A percentile compares a stretch with the other conserved stretches of the same genome.
These are phyloP conservation scores for Phoma sp. DNA, from an alignment of 2,329 filamentous ascomycete genomes.

Conservation along the genomic window DNA sequence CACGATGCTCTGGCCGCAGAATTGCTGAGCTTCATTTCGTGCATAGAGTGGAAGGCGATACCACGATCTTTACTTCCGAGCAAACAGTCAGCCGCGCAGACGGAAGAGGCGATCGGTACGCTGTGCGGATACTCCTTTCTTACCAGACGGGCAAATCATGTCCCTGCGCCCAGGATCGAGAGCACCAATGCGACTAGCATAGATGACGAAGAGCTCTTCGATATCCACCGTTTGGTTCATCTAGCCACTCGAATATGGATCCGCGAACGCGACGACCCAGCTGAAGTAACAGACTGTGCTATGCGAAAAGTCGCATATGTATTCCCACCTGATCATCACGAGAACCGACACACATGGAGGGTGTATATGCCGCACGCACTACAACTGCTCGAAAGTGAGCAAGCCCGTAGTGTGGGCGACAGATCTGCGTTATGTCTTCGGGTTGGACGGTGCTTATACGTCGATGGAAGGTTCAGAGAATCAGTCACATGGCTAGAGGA, in stretches of 20 bases:
- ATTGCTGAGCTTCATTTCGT: slow-evolving; percentile 45
- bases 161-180: not conserved
- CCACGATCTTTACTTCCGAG: slow-evolving; percentile 22
- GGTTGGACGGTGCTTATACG: slow-evolving; percentile 4
- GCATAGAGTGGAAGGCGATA: slow-evolving; percentile 24
- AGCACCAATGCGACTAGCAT: too few relatives aligned
- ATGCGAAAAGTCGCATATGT: not conserved
- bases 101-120: slow-evolving; percentile 29
- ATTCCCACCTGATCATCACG: not conserved
- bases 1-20: slow-evolving; percentile 42
- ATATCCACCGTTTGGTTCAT: slow-evolving; percentile 15
- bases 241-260: slow-evolving; percentile 14
- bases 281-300: not conserved
- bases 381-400: not conserved
- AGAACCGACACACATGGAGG: not conserved
- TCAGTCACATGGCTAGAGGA: slow-evolving; percentile 7
- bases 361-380: not conserved
- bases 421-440: not conserved
- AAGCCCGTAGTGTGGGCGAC: not conserved
- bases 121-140: slow-evolving; percentile 33
- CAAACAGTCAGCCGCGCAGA: slow-evolving; percentile 11
- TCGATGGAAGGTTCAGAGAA: slow-evolving; percentile 5
- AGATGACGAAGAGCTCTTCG: slow-evolving; percentile 1
- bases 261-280: not conserved
- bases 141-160: slow-evolving; percentile 5